Conservation (phyloP, 768 basidiomycete species). For the Lentinula raphanica region DNA sequence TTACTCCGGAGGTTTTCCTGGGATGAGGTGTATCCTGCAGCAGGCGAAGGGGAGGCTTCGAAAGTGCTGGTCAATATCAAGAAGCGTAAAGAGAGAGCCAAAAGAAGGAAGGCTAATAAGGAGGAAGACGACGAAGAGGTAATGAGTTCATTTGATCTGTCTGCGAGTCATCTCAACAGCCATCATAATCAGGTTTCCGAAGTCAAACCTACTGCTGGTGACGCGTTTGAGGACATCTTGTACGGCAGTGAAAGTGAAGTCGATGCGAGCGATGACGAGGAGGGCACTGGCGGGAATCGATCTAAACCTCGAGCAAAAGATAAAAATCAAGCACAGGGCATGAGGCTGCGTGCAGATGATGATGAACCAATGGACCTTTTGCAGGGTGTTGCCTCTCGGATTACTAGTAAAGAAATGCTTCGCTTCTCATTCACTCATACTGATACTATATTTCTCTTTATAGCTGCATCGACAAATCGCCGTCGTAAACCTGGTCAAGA, state of each 20-base stretch:
- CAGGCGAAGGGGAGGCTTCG: conserved; percentile 71
- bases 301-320: conserved; percentile 24
- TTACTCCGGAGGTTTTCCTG: conserved; percentile 88
- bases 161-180: conserved; percentile 2
- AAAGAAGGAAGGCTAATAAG: conserved; percentile 71
- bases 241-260: conserved; percentile 95
- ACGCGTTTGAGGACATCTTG: conserved; percentile 95
- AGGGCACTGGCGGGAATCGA: conserved; percentile 20
- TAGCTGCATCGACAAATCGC: conserved; percentile 43
- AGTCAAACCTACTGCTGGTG: conserved; percentile 55
- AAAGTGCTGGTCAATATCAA: conserved; percentile 93
- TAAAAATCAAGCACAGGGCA: conserved; percentile 32
- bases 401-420: conserved; percentile 53
- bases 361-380: conserved; percentile 96
- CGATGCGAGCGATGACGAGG: conserved; percentile 66
- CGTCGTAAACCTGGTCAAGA: conserved; percentile 83
- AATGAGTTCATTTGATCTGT: conserved; percentile 18
- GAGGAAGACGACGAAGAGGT: conserved; percentile 59
- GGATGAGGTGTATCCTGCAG: conserved; percentile 73
- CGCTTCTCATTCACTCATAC: background rate
- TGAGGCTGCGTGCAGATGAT: conserved; percentile 77
- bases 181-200: conserved; percentile 34
- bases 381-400: conserved; percentile 65
- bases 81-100: conserved; percentile 91
- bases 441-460: background rate